Evolutionary conservation across 2,329 filamentous ascomycete species (phyloP), one percentile per base, ranked within the genome.

Genomic region (Penicillium sp.): DNA sequence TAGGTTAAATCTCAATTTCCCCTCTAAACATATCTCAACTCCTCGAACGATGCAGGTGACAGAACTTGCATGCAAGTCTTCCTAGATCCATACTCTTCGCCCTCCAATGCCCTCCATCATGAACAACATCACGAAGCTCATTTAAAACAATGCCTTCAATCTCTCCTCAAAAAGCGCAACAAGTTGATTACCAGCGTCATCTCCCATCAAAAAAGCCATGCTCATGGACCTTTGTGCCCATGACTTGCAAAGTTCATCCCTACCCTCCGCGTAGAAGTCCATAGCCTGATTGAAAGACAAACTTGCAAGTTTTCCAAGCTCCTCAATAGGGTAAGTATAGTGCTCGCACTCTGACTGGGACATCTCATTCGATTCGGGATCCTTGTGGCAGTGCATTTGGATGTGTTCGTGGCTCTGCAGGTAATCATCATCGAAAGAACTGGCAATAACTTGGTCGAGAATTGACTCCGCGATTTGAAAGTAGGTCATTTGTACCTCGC

Each of bases 231-330:
- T 76, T 37, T 63, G 57, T 2, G 66, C 75, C 75, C 75, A 77
- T 13, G 67, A 64, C 16, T 63, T 63, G 60, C 68, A 73, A n/a
- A 68, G 64, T 5, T 35, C 61, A 51, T 76, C 74, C 19, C 64
- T 63, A 1, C 66, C 68, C 1, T 62, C 57, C 7, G 68, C 55
- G 55, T 82, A 82, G 21, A 80, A 77, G 58, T 86, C 84, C 4
- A 86, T 77, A 0, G 80, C 82, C 22, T 75, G 77, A 59, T 87
- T 87, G 67, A 84, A 85, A 0, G 79, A 64, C 13, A 77, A 79
- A 0, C 78, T 80, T 6, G 83, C 81, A 6, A 88, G 73, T 80
- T 83, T 86, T 55, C 82, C 79, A 22, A 87, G 73, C 67, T 87
- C 85, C 3, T 79, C 77, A 7, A 71, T 57, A 2, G 83, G 84